These are phyloP conservation scores for Hypomontagnella submonticulosa DNA, from an alignment of 495 filamentous ascomycete genomes.

Conservation along the genomic window DNA sequence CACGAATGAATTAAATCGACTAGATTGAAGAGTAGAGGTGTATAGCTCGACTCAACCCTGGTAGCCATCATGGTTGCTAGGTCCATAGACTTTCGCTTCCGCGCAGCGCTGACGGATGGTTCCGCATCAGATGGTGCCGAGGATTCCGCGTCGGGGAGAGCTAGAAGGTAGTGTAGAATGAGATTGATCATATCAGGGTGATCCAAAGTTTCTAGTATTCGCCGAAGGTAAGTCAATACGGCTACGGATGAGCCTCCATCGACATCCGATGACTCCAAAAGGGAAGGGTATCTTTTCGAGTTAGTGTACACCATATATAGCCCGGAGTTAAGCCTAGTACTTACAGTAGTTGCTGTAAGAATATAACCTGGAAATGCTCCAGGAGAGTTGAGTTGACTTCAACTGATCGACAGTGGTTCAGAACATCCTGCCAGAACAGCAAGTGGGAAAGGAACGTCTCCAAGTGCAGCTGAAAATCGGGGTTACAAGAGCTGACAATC, in stretches of 20 bases:
- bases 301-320: constrained; percentile 13
- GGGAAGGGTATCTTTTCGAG: constrained; percentile 81
- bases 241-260: constrained; percentile 97
- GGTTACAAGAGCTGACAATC: constrained; percentile 74
- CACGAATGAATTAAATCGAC: constrained; percentile 90
- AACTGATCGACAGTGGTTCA: constrained; percentile 90
- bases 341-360: constrained; percentile 93
- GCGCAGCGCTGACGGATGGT: constrained; percentile 67
- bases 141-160: constrained; percentile 67
- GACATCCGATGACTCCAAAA: constrained; percentile 94
- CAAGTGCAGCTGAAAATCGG: constrained; percentile 79
- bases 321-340: constrained; percentile 39
- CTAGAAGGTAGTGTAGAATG: constrained; percentile 92
- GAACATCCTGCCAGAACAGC: constrained; percentile 96
- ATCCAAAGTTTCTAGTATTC: constrained; percentile 88
- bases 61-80: constrained; percentile 80
- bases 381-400: constrained; percentile 93
- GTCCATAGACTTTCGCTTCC: constrained; percentile 87
- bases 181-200: constrained; percentile 92
- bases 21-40: constrained; percentile 90
- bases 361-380: constrained; percentile 97
- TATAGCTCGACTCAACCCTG: constrained; percentile 73
- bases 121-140: constrained; percentile 23
- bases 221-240: constrained; percentile 90
- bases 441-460: constrained; percentile 95